Percentiles rank a stretch among this genome's conserved stretches.
Evolutionary conservation across 306 rosid species (phyloP).

Genomic region (Quercus ilex): DNA sequence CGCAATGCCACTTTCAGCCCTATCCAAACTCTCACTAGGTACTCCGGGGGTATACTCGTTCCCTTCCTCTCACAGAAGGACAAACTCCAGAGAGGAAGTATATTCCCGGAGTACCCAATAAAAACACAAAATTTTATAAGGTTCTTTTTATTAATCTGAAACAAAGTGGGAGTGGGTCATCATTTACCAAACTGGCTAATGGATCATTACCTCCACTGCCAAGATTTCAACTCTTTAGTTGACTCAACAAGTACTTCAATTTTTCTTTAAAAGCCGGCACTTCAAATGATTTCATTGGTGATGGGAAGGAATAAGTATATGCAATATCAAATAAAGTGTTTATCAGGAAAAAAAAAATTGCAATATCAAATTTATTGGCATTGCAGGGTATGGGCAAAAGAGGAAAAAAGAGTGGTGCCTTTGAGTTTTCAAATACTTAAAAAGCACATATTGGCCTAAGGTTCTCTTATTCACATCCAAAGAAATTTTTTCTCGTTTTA

Average conservation of each 20-base stretch:
- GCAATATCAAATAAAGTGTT: background rate
- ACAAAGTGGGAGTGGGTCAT: background rate
- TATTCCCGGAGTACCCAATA: fast-evolving
- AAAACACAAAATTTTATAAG: background rate
- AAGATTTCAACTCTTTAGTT: background rate
- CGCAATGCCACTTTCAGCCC: too few relatives aligned
- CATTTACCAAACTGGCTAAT: background rate
- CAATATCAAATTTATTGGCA: too few relatives aligned
- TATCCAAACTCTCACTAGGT: too few relatives aligned
- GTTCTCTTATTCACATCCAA: too few relatives aligned
- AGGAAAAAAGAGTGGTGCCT: background rate
- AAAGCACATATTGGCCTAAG: too few relatives aligned
- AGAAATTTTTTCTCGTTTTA: too few relatives aligned
- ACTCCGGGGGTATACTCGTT: fast-evolving
- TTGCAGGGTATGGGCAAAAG: background rate
- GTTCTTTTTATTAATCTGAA: background rate
- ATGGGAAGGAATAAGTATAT: background rate
- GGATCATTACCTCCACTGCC: background rate
- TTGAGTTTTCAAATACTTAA: too few relatives aligned
- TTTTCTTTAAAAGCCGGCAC: background rate
- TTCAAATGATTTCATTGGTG: background rate
- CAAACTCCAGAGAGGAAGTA: fast-evolving
- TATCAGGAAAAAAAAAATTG: too few relatives aligned
- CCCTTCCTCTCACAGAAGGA: fast-evolving
- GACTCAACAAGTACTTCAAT: background rate